Evolutionary conservation across 2,329 filamentous ascomycete species (phyloP).

Genomic region (Pseudogymnoascus sp.): DNA sequence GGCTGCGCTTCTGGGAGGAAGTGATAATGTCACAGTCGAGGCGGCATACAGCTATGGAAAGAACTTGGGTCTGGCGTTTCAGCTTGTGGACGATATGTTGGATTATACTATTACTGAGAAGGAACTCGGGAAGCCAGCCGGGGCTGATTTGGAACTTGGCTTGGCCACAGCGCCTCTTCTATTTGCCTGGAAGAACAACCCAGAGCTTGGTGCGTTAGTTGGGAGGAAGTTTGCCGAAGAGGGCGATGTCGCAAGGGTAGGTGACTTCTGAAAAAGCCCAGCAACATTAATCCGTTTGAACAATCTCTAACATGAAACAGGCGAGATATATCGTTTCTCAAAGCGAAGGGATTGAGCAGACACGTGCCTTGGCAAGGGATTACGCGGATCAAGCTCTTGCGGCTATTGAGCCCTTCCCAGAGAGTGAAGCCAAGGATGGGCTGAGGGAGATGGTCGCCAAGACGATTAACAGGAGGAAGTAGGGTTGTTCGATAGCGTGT

Average conservation of each 20-base stretch:
- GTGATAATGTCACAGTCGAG: slow-evolving; percentile 72
- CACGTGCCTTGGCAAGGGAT: slow-evolving; percentile 79
- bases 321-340: slow-evolving; percentile 76
- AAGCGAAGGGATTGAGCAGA: slow-evolving; percentile 87
- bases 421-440: slow-evolving; percentile 90
- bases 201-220: slow-evolving; percentile 78
- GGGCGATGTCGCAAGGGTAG: slow-evolving; percentile 78
- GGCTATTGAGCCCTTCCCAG: slow-evolving; percentile 77
- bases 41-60: slow-evolving; percentile 88
- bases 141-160: slow-evolving; percentile 86
- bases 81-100: slow-evolving; percentile 95
- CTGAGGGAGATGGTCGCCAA: slow-evolving; percentile 91
- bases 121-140: slow-evolving; percentile 89
- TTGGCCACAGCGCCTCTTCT: slow-evolving; percentile 88
- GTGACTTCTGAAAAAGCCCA: slow-evolving; percentile 28
- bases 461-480: slow-evolving; percentile 84
- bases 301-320: slow-evolving; percentile 39
- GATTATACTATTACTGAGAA: slow-evolving; percentile 84
- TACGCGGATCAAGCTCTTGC: slow-evolving; percentile 83
- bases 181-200: slow-evolving; percentile 89
- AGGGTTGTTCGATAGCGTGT: slow-evolving; percentile 21
- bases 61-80: slow-evolving; percentile 90
- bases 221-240: slow-evolving; percentile 80
- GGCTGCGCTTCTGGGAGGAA: slow-evolving; percentile 75
- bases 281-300: slow-evolving; percentile 13